Base-by-base conservation (phyloP, 495 filamentous ascomycete genomes). In the Penicillium mononematosum region DNA sequence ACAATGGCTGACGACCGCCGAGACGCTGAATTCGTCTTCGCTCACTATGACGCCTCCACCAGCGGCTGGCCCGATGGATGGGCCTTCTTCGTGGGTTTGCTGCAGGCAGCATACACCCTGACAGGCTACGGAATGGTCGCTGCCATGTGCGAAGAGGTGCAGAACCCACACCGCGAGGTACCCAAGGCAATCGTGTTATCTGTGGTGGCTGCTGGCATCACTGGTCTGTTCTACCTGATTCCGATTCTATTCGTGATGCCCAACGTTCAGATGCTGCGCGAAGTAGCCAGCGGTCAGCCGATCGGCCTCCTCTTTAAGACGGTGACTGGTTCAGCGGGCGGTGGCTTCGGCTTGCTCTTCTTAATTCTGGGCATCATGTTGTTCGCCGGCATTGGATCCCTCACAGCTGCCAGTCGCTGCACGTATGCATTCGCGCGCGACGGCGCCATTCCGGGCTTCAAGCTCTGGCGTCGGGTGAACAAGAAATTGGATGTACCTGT, bases 361-460 rank as follows among this genome's bases (percentile, higher is more conserved):
- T 74, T 92, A 5, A 82, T 91, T 55, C 78, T 92, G 24, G 83
- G 88, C 5, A 86, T 92, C 65, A 78, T 91, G 63, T 64, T 92
- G 14, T 90, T 92, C 58, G 87, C 87, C 1, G 81, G 81, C 2
- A 87, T 82, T 12, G 84, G 81, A 2, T 83, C 90, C 55, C 82
- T 90, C 78, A 89, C 88, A 3, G 89, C 89, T 2, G 83, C 82
- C 45, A 87, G 81, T 59, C 83, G 89, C 3, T 90, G 90, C 81
- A 86, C 85, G 6, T 91, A 87, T 59, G 88, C 88, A 4, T 92
- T 92, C 61, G 85, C 84, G 19, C 85, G 77, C n/a, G 76, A 81
- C 34, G 70, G 72, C 1, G 87, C 87, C 12, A 90, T 90, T 50
- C 87, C 85, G 0, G 82, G 86, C 4, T 87, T 84, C 54, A 67